phyloP scores from a whole-genome alignment of 257 asterid species.

The Salvia miltiorrhiza region DNA sequence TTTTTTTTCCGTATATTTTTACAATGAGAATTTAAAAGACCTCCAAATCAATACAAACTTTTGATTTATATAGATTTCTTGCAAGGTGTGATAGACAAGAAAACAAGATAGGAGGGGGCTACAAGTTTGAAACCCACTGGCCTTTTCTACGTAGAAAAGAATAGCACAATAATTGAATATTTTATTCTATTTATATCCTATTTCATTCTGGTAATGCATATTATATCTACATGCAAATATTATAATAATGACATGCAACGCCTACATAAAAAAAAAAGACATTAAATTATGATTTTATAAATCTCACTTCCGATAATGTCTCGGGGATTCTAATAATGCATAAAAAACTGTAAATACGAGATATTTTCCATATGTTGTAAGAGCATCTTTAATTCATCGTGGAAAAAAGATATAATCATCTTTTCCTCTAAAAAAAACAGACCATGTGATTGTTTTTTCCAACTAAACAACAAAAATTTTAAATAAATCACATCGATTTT shows the following conservation, averaged over 20 bases:
- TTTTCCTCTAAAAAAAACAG: constrained; percentile 1
- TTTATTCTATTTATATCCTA: neutral
- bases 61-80: neutral
- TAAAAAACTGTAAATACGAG: neutral
- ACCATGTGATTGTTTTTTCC: constrained; percentile 24
- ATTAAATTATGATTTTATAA: neutral
- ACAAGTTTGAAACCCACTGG: neutral
- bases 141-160: neutral
- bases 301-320: neutral
- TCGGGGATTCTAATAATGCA: too few species aligned
- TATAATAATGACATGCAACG: neutral
- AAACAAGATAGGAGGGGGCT: neutral
- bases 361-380: neutral
- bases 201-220: neutral
- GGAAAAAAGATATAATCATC: neutral
- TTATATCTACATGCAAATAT: neutral
- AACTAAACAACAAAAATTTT: neutral
- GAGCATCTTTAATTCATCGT: neutral
- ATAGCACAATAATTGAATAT: neutral
- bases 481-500: constrained; percentile 13
- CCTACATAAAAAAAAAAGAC: neutral
- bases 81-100: neutral
- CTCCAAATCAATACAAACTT: neutral
- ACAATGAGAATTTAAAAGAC: neutral
- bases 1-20: neutral